These are phyloP conservation scores for Melocanna baccifera DNA, from an alignment of 176 grass and related monocot species.

Conservation along the genomic window DNA sequence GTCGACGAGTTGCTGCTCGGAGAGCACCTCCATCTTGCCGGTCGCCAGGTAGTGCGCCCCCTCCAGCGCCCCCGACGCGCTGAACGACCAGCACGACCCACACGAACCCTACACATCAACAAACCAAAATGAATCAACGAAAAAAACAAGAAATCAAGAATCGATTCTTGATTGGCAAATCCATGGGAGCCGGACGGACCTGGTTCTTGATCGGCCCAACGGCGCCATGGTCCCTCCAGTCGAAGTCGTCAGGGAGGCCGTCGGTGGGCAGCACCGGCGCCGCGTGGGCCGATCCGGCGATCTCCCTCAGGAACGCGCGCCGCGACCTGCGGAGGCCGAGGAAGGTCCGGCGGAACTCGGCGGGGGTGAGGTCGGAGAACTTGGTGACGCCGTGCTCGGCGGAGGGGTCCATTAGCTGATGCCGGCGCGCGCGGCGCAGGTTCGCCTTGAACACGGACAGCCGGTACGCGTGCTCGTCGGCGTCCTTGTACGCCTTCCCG, in stretches of 20 bases:
- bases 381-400: constrained; percentile 82
- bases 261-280: constrained; percentile 77
- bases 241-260: constrained; percentile 72
- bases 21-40: constrained; percentile 70
- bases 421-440: constrained; percentile 56
- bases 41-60: constrained; percentile 81
- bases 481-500: constrained; percentile 66
- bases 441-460: constrained; percentile 86
- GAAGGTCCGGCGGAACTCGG: constrained; percentile 71
- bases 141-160: background rate
- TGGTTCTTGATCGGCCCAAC: constrained; percentile 84
- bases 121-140: background rate
- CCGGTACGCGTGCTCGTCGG: constrained; percentile 71
- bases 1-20: constrained; percentile 82
- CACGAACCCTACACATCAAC: constrained; percentile 67
- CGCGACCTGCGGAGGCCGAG: constrained; percentile 58
- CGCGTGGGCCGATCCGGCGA: constrained; percentile 44
- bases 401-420: constrained; percentile 75
- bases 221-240: constrained; percentile 86
- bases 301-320: constrained; percentile 27
- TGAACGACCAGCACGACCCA: constrained; percentile 94
- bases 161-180: background rate
- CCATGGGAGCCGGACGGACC: constrained; percentile 30
- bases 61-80: constrained; percentile 72
- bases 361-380: constrained; percentile 88